Evolutionary conservation across 2,329 filamentous ascomycete species (phyloP).

Genomic region (Hawksworthiomyces lignivorus): DNA sequence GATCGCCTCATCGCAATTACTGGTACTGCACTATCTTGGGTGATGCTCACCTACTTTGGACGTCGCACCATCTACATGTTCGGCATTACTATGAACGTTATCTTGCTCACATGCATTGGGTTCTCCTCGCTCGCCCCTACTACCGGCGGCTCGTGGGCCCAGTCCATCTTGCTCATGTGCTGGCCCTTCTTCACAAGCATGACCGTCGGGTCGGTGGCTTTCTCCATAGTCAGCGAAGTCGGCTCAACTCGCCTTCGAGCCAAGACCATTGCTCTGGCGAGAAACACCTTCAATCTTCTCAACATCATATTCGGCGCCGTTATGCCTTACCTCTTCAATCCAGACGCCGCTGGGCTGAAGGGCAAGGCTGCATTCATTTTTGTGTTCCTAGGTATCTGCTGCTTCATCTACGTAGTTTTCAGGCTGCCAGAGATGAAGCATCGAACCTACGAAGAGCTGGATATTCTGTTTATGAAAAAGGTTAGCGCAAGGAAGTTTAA

Average conservation of each 20-base stretch:
- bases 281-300: neutral
- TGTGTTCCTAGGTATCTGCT: neutral
- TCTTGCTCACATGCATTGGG: neutral
- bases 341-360: constrained; percentile 1
- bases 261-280: constrained; percentile 1
- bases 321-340: constrained; percentile 6
- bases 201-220: constrained; percentile 4
- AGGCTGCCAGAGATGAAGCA: constrained; percentile 2
- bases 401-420: neutral
- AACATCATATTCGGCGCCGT: constrained; percentile 5
- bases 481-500: neutral
- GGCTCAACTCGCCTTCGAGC: constrained; percentile 1
- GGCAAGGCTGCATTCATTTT: constrained; percentile 3
- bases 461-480: neutral
- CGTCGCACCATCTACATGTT: constrained; percentile 2
- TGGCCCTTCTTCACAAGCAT: neutral
- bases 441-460: constrained; percentile 1
- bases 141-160: constrained; percentile 1
- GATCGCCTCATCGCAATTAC: constrained; percentile 2
- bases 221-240: constrained; percentile 1
- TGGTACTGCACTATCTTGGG: constrained; percentile 1
- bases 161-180: constrained; percentile 6
- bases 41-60: constrained; percentile 3
- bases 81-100: neutral
- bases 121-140: neutral